Percentiles rank a stretch among this genome's conserved stretches.
Evolutionary conservation across 352 stramenopile genomes (phyloP).

Genomic region (Phytopythium aichiense): DNA sequence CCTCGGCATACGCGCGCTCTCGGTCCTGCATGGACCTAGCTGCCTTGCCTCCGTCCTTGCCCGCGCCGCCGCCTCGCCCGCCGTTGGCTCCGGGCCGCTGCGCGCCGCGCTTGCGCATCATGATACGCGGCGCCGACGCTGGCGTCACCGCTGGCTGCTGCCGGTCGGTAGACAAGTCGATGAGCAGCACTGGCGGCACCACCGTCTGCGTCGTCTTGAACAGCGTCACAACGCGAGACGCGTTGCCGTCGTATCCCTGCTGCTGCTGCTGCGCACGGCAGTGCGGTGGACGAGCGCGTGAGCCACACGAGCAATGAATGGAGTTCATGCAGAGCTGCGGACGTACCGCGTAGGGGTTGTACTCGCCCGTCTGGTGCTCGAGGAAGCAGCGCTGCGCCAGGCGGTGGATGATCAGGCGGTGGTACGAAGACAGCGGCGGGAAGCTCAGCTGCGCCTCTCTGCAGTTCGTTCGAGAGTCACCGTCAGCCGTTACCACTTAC

Average conservation of each 20-base stretch:
- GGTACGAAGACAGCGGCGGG: constrained; percentile 82
- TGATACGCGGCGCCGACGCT: constrained; percentile 88
- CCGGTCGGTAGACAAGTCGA: constrained; percentile 76
- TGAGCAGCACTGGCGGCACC: constrained; percentile 82
- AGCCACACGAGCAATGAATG: not conserved
- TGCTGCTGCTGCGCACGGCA: not conserved
- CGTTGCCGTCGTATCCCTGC: constrained; percentile 56
- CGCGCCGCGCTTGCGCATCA: constrained; percentile 80
- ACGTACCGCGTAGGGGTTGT: constrained; percentile 39
- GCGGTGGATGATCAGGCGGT: constrained; percentile 89
- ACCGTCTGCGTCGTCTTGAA: constrained; percentile 80
- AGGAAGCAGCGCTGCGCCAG: constrained; percentile 92
- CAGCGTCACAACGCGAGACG: constrained; percentile 82
- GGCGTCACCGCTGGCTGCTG: constrained; percentile 61
- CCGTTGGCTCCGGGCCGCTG: constrained; percentile 30
- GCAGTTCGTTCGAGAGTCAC: too few relatives aligned
- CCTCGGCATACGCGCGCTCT: constrained; percentile 93
- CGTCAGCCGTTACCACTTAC: not conserved
- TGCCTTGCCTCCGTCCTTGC: constrained; percentile 45
- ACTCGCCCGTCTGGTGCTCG: constrained; percentile 84
- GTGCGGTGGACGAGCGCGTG: not conserved
- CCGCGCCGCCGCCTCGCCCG: constrained; percentile 13
- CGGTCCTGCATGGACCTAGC: constrained; percentile 88
- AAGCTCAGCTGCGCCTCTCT: constrained; percentile 72
- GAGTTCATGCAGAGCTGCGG: not conserved